Evolutionary conservation across 352 stramenopile species (phyloP), one percentile per base, ranked within the genome.

Genomic region (Globisporangium okanoganense): DNA sequence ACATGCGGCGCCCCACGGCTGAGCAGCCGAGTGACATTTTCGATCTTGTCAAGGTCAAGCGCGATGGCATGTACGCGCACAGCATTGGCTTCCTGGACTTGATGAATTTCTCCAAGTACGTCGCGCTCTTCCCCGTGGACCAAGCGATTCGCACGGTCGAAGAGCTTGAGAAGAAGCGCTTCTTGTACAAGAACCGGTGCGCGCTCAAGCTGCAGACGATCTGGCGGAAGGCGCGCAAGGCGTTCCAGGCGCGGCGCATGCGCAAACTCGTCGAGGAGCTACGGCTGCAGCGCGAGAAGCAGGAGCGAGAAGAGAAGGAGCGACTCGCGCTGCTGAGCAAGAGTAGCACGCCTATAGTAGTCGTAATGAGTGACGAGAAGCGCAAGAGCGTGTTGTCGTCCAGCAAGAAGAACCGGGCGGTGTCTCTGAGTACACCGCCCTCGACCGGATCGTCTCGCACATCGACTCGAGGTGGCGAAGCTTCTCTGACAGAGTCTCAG

Each of bases 81-180:
- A 72, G 61, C 40, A 89, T 91, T 22, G 67, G 70, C 8, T 86
- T 91, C 43, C 67, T 60, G 13, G 75, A 88, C 29, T 59, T 91
- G 5, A 80, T 89, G 54, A 74, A 76, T 4, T 91, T 85, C 47
- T 76, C 78, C 25, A 88, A 88, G 58, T 75, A 91, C 67, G 64
- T 91, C 40, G 79, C 79, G 18, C 58, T 89, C 29, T 89, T 84
- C 43, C 72, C 82, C 0, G 74, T 91, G 1, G 82, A 91, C 50
- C 73, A 91, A 25, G 82, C 79, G 10, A 53, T 91, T 12, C 76
- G 82, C 0, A 67, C 70, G 9, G 69, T 89, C 12, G 74, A 84
- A n/a, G 73, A 76, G 33, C 68, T 89, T n/a, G 71, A 81, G 33
- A 65, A 56, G 58, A 85, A 84, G 33, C 74, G 75, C 12, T 73